phyloP scores from a whole-genome alignment of 2,329 filamentous ascomycete genomes.

The Chaetomium globosum region DNA sequence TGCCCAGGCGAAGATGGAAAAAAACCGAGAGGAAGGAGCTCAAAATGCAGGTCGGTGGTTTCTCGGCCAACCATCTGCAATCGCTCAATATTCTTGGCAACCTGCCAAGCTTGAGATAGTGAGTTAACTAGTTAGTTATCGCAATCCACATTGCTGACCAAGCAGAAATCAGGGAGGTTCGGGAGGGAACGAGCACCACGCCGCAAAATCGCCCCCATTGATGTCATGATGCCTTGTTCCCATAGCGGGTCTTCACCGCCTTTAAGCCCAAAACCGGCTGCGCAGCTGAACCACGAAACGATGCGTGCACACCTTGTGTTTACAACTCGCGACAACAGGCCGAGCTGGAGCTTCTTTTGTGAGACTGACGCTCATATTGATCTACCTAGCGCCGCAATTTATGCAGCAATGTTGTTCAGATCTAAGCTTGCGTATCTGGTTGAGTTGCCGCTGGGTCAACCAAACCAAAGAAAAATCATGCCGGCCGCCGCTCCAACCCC shows the following conservation, averaged over 20 bases:
- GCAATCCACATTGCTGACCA: conserved; percentile 40
- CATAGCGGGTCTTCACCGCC: conserved; percentile 30
- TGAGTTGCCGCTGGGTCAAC: conserved; percentile 28
- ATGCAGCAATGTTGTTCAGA: conserved; percentile 36
- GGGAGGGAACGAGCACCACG: background rate
- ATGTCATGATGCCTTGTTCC: conserved; percentile 22
- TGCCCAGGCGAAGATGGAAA: too few species aligned
- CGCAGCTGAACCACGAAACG: background rate
- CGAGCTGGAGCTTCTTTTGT: background rate
- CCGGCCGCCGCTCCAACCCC: conserved; percentile 27
- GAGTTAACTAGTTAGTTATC: too few species aligned
- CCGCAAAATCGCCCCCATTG: conserved; percentile 12
- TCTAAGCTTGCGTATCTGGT: conserved; percentile 35
- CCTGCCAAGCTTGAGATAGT: background rate
- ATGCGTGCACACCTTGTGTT: background rate
- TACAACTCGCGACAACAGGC: background rate
- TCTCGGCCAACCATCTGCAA: background rate
- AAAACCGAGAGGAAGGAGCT: too few species aligned
- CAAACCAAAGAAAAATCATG: conserved; percentile 31
- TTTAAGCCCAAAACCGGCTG: conserved; percentile 11
- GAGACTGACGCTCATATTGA: conserved; percentile 31
- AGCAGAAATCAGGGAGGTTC: background rate
- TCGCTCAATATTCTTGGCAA: background rate
- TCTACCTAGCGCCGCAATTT: conserved; percentile 36
- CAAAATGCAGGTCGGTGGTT: background rate